phyloP scores from a whole-genome alignment of 2,329 filamentous ascomycete genomes.

The Colletotrichum chrysophilum region DNA sequence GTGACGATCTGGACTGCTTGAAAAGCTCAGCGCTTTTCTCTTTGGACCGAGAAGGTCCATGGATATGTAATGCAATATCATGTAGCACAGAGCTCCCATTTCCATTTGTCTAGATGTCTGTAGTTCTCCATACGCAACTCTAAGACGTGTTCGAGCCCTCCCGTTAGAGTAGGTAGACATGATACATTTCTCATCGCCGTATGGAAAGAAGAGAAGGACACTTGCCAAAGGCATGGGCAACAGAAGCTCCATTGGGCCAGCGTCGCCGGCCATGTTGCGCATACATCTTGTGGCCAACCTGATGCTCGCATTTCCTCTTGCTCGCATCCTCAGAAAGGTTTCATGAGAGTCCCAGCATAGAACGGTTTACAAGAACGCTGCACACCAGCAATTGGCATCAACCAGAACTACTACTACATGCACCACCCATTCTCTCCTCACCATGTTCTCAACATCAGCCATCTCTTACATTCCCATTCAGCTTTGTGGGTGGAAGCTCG shows the following conservation, averaged over 20 bases:
- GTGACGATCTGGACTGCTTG: fast-evolving
- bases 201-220: fast-evolving
- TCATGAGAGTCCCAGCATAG: not conserved
- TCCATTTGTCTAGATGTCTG: not conserved
- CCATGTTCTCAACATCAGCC: not conserved
- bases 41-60: not conserved
- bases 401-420: not conserved
- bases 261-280: fast-evolving
- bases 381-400: not conserved
- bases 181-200: not conserved
- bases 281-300: not conserved
- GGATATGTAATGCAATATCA: not conserved
- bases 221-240: not conserved
- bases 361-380: not conserved
- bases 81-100: not conserved
- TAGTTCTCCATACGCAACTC: not conserved
- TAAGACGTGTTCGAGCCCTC: not conserved
- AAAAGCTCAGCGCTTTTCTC: not conserved
- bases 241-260: not conserved
- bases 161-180: fast-evolving
- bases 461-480: fast-evolving
- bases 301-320: not conserved
- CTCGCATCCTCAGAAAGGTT: not conserved
- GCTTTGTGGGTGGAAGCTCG: not conserved
- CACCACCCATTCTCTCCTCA: not conserved